A percentile compares a stretch with the other conserved stretches of the same genome.
Conservation (phyloP, 805 yeast genomes). For the Candida morakotiae region DNA sequence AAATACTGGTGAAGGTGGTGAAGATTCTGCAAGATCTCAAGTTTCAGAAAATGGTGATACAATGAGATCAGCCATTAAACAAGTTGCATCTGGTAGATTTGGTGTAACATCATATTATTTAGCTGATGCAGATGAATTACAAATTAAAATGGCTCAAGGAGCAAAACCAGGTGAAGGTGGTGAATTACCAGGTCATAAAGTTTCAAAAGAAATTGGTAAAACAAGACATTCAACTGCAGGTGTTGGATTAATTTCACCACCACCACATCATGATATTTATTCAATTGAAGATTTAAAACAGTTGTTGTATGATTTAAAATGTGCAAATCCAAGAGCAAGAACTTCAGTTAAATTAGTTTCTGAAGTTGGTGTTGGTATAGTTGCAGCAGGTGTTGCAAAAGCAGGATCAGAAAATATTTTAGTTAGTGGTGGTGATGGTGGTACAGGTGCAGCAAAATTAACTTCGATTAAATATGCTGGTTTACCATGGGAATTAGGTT, state of each 20-base stretch:
- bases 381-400: conserved; percentile 98
- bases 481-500: conserved; percentile 97
- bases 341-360: conserved; percentile 95
- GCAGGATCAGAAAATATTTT: conserved; percentile 97
- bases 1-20: conserved; percentile 99
- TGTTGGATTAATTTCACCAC: conserved; percentile 96
- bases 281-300: conserved; percentile 97
- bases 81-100: conserved; percentile 95
- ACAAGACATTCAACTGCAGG: conserved; percentile 96
- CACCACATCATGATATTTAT: conserved; percentile 98
- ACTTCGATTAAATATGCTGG: conserved; percentile 97
- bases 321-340: conserved; percentile 95
- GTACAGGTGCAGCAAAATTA: conserved; percentile 99
- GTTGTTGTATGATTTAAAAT: conserved; percentile 91
- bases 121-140: conserved; percentile 95
- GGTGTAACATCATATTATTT: conserved; percentile 95
- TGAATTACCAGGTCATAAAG: conserved; percentile 94
- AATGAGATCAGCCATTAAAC: conserved; percentile 98
- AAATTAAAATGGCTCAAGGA: conserved; percentile 98
- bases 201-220: conserved; percentile 80
- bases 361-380: conserved; percentile 98
- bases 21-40: conserved; percentile 85
- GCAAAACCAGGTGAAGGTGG: conserved; percentile 99
- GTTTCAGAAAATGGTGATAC: conserved; percentile 88
- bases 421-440: conserved; percentile 98